phyloP scores from a whole-genome alignment of 2,329 filamentous ascomycete species.

The Talaromyces piceae region DNA sequence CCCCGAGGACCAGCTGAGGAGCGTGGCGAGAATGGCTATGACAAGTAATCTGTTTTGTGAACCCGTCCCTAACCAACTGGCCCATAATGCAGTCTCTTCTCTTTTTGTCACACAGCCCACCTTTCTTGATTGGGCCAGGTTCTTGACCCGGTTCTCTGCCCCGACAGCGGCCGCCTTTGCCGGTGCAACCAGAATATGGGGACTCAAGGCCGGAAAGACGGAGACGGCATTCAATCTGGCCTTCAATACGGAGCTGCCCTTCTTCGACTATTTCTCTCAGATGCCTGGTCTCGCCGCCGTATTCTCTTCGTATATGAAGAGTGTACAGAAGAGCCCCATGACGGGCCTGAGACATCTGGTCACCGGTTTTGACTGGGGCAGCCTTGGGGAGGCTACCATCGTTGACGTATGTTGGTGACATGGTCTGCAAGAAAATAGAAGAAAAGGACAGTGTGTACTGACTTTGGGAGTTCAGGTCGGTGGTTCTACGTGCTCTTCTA shows the following conservation, averaged over 20 bases:
- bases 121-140: conserved; percentile 46
- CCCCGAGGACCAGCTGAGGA: conserved; percentile 18
- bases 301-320: conserved; percentile 51
- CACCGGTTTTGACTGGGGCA: conserved; percentile 9
- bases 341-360: conserved; percentile 49
- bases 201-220: conserved; percentile 12
- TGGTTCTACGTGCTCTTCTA: neutral
- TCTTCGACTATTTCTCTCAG: conserved; percentile 28
- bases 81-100: conserved; percentile 50
- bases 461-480: neutral
- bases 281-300: conserved; percentile 35
- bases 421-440: too few species aligned
- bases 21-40: conserved; percentile 49
- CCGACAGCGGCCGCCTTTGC: conserved; percentile 16
- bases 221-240: conserved; percentile 25
- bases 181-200: conserved; percentile 20
- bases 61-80: conserved; percentile 43
- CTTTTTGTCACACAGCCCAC: conserved; percentile 28
- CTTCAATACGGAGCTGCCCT: conserved; percentile 18
- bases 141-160: conserved; percentile 32
- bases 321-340: conserved; percentile 48
- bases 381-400: conserved; percentile 42
- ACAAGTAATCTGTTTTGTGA: conserved; percentile 52
- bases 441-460: too few species aligned
- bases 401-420: conserved; percentile 45